These are phyloP conservation scores for Coniochaeta sp. DNA, from an alignment of 2,329 filamentous ascomycete genomes.

Conservation along the genomic window DNA sequence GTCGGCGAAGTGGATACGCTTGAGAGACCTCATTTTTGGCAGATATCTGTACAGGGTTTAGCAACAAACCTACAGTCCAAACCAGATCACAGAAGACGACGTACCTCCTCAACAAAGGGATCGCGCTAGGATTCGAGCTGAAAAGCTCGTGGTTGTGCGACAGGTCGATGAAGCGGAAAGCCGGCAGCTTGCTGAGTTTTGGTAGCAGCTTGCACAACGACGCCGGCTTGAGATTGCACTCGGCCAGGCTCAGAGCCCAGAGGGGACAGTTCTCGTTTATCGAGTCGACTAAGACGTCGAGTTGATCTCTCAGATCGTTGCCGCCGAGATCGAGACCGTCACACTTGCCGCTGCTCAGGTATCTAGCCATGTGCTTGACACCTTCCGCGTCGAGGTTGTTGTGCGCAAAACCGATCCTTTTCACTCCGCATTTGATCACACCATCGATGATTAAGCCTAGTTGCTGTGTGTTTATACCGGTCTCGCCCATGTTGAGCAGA, in stretches of 20 bases:
- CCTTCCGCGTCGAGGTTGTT: slow-evolving; percentile 71
- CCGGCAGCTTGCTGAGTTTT: slow-evolving; percentile 58
- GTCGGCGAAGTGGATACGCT: slow-evolving; percentile 79
- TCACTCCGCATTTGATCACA: slow-evolving; percentile 68
- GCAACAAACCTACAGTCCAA: neutral
- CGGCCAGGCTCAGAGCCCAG: slow-evolving; percentile 78
- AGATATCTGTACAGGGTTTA: slow-evolving; percentile 51
- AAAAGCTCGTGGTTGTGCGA: slow-evolving; percentile 85
- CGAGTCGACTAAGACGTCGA: slow-evolving; percentile 44
- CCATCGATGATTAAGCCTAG: slow-evolving; percentile 75
- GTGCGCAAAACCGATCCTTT: slow-evolving; percentile 73
- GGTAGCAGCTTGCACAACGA: slow-evolving; percentile 71
- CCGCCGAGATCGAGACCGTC: slow-evolving; percentile 85
- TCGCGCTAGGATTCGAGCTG: slow-evolving; percentile 62
- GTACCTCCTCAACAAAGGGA: slow-evolving; percentile 69
- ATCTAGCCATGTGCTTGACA: slow-evolving; percentile 67
- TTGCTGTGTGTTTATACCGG: slow-evolving; percentile 62
- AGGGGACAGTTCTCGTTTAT: slow-evolving; percentile 51
- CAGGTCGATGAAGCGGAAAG: slow-evolving; percentile 83
- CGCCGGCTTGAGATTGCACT: slow-evolving; percentile 71
- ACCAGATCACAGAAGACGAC: slow-evolving; percentile 16
- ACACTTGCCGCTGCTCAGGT: slow-evolving; percentile 68
- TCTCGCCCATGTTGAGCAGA: slow-evolving; percentile 76
- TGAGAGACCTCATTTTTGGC: slow-evolving; percentile 69
- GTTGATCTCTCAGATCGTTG: slow-evolving; percentile 59